phyloP scores from a whole-genome alignment of 2,329 filamentous ascomycete genomes.

The Periconia digitata region DNA sequence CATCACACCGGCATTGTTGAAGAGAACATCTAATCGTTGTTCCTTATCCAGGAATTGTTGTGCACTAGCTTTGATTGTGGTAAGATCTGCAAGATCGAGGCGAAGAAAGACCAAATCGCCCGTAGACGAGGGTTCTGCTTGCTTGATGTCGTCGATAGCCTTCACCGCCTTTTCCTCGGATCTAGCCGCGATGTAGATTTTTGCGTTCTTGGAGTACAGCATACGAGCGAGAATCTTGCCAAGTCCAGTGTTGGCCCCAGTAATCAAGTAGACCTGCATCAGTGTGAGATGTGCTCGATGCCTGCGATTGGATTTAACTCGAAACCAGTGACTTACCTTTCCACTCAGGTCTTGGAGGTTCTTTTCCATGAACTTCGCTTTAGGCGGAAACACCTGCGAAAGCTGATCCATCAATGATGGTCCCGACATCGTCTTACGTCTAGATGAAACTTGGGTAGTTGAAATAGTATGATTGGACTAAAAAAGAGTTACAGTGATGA shows the following conservation, averaged over 20 bases:
- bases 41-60: conserved; percentile 40
- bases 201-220: conserved; percentile 57
- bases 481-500: too few relatives aligned
- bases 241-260: conserved; percentile 51
- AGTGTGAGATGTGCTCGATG: too few relatives aligned
- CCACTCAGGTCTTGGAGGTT: conserved; percentile 1
- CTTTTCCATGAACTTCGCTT: conserved; percentile 1
- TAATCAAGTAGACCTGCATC: conserved; percentile 55
- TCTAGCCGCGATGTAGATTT: conserved; percentile 56
- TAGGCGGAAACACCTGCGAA: not conserved
- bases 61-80: conserved; percentile 31
- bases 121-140: conserved; percentile 20
- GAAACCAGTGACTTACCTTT: not conserved
- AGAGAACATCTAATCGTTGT: conserved; percentile 44
- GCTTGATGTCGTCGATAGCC: conserved; percentile 50
- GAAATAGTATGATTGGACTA: not conserved
- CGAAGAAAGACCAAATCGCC: conserved; percentile 28
- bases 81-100: conserved; percentile 46
- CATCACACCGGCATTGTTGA: conserved; percentile 36
- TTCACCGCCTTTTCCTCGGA: conserved; percentile 45
- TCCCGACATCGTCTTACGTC: not conserved
- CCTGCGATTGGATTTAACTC: too few relatives aligned
- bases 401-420: not conserved
- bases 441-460: not conserved
- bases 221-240: conserved; percentile 57